phyloP scores from a whole-genome alignment of 257 asterid genomes.

The Linaria vulgaris region DNA sequence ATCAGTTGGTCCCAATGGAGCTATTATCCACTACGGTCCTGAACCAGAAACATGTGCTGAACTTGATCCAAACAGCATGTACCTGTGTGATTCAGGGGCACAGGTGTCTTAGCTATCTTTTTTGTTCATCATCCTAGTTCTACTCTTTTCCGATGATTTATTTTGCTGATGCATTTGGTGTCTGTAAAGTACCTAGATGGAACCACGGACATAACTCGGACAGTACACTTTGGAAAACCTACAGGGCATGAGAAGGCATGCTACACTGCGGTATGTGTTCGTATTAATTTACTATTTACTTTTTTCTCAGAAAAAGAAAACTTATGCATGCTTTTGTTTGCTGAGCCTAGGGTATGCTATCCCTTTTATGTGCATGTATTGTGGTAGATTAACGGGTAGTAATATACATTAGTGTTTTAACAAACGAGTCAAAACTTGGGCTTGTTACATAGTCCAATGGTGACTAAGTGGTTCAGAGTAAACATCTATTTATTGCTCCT shows the following conservation, averaged over 20 bases:
- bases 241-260: constrained; percentile 91
- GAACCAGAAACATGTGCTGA: constrained; percentile 82
- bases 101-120: constrained; percentile 51
- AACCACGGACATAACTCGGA: constrained; percentile 97
- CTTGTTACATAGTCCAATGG: too few relatives aligned
- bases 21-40: constrained; percentile 82
- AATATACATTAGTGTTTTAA: too few relatives aligned
- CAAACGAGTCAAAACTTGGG: too few relatives aligned
- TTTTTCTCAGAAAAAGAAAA: background rate
- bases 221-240: constrained; percentile 94
- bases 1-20: constrained; percentile 97
- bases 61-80: constrained; percentile 76
- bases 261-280: constrained; percentile 80
- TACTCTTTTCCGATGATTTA: constrained; percentile 25
- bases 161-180: constrained; percentile 25
- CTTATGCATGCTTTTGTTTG: background rate
- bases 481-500: too few relatives aligned
- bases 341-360: background rate
- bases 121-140: constrained; percentile 17
- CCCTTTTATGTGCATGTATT: too few relatives aligned
- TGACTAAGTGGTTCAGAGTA: too few relatives aligned
- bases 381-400: too few relatives aligned
- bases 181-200: constrained; percentile 84
- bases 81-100: constrained; percentile 95
- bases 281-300: background rate